These are phyloP conservation scores for Aspergillus diversus DNA, from an alignment of 495 filamentous ascomycete genomes.

Conservation along the genomic window DNA sequence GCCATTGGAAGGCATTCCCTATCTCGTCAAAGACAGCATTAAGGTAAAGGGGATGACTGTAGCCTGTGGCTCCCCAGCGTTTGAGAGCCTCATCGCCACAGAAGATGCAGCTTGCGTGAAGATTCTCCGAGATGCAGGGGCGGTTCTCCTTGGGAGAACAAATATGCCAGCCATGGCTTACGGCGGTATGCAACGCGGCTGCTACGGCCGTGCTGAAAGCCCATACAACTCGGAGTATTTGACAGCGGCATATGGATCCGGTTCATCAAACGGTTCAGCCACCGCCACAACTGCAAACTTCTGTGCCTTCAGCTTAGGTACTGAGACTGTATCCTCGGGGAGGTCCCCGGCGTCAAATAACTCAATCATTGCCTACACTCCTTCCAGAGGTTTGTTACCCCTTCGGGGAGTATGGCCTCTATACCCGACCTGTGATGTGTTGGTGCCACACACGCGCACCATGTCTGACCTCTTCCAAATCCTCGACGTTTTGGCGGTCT, in stretches of 20 bases:
- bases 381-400: conserved; percentile 40
- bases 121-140: conserved; percentile 53
- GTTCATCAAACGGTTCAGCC: conserved; percentile 44
- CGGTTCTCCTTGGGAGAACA: conserved; percentile 62
- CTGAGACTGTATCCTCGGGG: conserved; percentile 44
- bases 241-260: conserved; percentile 41
- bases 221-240: conserved; percentile 38
- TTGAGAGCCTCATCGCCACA: conserved; percentile 63
- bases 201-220: conserved; percentile 41
- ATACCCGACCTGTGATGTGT: conserved; percentile 41
- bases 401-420: conserved; percentile 41
- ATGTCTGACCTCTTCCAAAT: conserved; percentile 36
- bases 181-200: conserved; percentile 46
- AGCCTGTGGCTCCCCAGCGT: conserved; percentile 53
- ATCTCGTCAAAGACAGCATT: conserved; percentile 74
- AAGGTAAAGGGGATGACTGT: conserved; percentile 69
- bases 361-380: conserved; percentile 42
- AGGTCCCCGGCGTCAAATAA: conserved; percentile 44
- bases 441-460: conserved; percentile 42
- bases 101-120: conserved; percentile 68
- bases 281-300: conserved; percentile 41
- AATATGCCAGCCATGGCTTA: conserved; percentile 50
- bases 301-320: conserved; percentile 43
- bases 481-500: conserved; percentile 36
- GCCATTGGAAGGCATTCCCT: conserved; percentile 72